Evolutionary conservation across 768 basidiomycete genomes (phyloP), one percentile per base, ranked within the genome.

Genomic region (Mrakia frigida): DNA sequence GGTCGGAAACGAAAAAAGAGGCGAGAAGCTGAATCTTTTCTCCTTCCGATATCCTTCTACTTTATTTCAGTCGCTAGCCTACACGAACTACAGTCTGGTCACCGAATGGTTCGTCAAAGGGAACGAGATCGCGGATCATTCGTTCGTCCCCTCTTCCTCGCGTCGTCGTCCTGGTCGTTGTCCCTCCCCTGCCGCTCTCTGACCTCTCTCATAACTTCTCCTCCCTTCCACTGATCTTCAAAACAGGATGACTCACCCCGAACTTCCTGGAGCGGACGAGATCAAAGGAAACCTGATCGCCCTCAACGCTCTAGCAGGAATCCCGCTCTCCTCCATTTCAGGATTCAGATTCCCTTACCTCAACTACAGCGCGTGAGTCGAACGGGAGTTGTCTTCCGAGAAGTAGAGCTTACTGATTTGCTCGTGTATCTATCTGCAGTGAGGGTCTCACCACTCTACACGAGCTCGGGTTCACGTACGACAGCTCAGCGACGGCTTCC

Each of bases 321-420:
- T 92, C 77, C 91, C 91, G 0, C 82, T 92, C 43, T 82, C 84
- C 11, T 82, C 86, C 18, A 88, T 93, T 79, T 82, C 82, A 69
- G 91, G 91, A 46, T 93, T 93, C 87, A 89, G 91, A 37, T 90
- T 91, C 7, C 91, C 92, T 0, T 91, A 85, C 85, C 87, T 93
- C 78, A 87, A 88, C 82, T 92, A 88, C 83, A 85, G 86, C 13
- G 84, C 82, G 39, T 41, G 5, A 41, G 39, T 41, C 5, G 39
- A 41, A 6, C 39, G 6, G 6, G 39, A n/a, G n/a, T n/a, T n/a
- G n/a, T n/a, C n/a, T n/a, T n/a, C n/a, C n/a, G n/a, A n/a, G n/a
- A n/a, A n/a, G n/a, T n/a, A n/a, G n/a, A n/a, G n/a, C n/a, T 41
- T 41, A 5, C 6, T 6, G 11, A 41, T 41, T 11, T 41, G 11